Evolutionary conservation across 805 yeast genomes (phyloP).

Genomic region (Yarrowia keelungensis): DNA sequence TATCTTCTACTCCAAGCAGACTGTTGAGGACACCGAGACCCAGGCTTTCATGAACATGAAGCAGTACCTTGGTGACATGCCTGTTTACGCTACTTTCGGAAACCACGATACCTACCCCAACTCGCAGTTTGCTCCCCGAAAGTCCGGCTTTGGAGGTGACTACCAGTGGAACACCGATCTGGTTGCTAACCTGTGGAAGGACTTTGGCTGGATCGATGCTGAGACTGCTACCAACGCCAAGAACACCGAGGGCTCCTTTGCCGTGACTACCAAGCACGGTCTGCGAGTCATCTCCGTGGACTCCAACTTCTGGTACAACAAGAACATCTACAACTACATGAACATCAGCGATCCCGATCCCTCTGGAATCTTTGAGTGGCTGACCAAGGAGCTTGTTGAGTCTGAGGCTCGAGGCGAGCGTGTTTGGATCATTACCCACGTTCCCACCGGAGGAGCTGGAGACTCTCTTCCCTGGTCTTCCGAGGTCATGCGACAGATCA

Average conservation of each 20-base stretch:
- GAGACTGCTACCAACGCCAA: constrained; percentile 41
- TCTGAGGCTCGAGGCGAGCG: constrained; percentile 64
- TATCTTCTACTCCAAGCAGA: constrained; percentile 56
- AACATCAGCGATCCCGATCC: constrained; percentile 59
- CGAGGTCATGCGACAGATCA: constrained; percentile 60
- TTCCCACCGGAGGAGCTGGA: constrained; percentile 58
- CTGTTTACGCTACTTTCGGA: constrained; percentile 69
- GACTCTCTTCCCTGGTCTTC: constrained; percentile 70
- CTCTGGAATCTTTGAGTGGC: constrained; percentile 67
- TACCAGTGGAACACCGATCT: constrained; percentile 58
- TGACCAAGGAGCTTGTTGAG: constrained; percentile 64
- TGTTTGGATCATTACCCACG: constrained; percentile 76
- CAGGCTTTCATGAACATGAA: constrained; percentile 61
- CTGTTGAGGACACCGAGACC: constrained; percentile 61
- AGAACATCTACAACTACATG: constrained; percentile 64
- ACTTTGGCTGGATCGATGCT: constrained; percentile 55
- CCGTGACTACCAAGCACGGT: constrained; percentile 62
- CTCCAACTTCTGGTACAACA: constrained; percentile 70
- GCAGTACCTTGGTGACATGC: constrained; percentile 56
- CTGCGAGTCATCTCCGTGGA: constrained; percentile 67
- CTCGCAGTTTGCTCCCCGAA: constrained; percentile 67
- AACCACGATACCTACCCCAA: constrained; percentile 78
- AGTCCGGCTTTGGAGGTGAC: constrained; percentile 54
- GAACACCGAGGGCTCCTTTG: constrained; percentile 62
- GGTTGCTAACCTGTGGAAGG: constrained; percentile 58